Base-by-base conservation (phyloP, 352 stramenopile genomes). In the Phytopythium helicoides region DNA sequence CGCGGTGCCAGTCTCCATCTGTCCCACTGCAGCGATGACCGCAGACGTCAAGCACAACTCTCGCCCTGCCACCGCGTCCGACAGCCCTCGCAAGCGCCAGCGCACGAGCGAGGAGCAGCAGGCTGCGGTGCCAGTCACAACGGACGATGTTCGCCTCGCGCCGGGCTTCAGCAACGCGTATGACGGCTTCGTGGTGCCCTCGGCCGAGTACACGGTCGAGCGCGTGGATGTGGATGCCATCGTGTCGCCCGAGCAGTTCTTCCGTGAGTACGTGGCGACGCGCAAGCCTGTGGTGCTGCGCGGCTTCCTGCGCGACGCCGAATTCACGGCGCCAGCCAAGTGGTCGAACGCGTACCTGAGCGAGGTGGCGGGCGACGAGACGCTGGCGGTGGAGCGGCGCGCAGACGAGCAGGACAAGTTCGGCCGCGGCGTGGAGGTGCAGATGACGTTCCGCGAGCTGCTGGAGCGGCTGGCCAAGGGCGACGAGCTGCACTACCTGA, bases 401-500 rank as follows among this genome's bases (percentile, higher is more conserved):
- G 62, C 68, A 36, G 68, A 60, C 44, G 49, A 70, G 11, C 54
- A 56, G n/a, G 86, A 92, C 14, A 84, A 88, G 46, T 97, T 94
- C 61, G 89, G 89, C 1, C 79, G 81, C 23, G 89, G 87, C n/a
- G 77, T 95, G 38, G 79, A 94, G 69, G 73, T 93, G 44, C 66
- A 80, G 38, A 94, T 96, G 83, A 64, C 57, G 18, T 95, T 96
- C 62, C 38, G 61, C 15, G 51, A 91, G 7, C 76, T 97, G 49
- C 56, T 96, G n/a, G 51, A 73, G 21, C 66, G 95, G 18, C 71
- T 96, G 25, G 68, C 72, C 2, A 56, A 62, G 0, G 71, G 81
- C 28, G 85, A 96, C 54, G 73, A 88, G 34, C 71, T 87, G 50
- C 81, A 94, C 54, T 97, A 96, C 64, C 58, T 96, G 44, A 97